Base-by-base conservation (phyloP, 805 yeast genomes). In the Jamesozyma jinghongensis region DNA sequence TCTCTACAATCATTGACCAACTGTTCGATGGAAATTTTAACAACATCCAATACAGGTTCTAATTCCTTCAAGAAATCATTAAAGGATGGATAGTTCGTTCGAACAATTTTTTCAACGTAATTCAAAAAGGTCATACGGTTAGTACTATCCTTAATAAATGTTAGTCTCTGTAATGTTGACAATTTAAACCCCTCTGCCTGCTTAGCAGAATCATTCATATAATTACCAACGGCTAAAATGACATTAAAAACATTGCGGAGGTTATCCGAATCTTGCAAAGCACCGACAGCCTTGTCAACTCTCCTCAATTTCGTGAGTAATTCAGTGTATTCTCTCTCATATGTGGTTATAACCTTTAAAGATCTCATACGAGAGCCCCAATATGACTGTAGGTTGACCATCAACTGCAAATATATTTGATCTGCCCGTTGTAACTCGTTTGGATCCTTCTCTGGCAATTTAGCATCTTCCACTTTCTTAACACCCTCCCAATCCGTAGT, bases 341-440 rank as follows among this genome's bases (percentile, higher is more conserved):
- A 86, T 1, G 79, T 71, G 35, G 82, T 75, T 8, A 79, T 70
- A 12, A 88, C 71, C 37, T 77, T 68, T 40, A 92, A 61, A 0
- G 96, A 94, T 46, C 95, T 68, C 65, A 90, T 82, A 57, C 99
- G 75, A 1, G 95, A 77, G 46, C 79, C 75, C 99, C 99, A 94
- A 59, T 92, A 92, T 47, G 78, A 79, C 48, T 83, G 83, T 52
- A 92, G 64, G 51, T 92, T 86, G 59, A 79, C 85, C 53, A 87
- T 80, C 40, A 88, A 69, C 53, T 84, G 94, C 48, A 94, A 64
- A 54, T 77, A 92, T 5, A 92, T 65, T 52, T 87, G 75, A 57
- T 92, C 99, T 0, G 95, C 83, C 44, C 97, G 70, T 31, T 88
- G 88, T 43, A 92, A 70, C 39, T 84, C 92, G 26, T 65, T 63